Percentiles rank a stretch among this genome's conserved stretches.
Conservation (phyloP, 208 protist species). For the Phytomonas sp. region DNA sequence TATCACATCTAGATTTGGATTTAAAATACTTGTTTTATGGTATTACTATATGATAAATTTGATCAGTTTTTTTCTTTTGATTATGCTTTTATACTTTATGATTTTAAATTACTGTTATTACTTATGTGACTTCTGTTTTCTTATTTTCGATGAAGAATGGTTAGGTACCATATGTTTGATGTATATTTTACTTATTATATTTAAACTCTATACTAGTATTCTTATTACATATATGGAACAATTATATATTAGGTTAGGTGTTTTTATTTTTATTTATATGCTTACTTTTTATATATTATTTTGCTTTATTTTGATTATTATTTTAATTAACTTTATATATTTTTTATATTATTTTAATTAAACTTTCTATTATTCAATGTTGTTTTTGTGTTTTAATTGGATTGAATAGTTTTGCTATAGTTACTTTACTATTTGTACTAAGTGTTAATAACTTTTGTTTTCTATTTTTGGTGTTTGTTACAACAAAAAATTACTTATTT, state of each 20-base stretch:
- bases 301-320: conserved; percentile 77
- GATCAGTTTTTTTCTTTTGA: conserved; percentile 76
- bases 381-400: conserved; percentile 61
- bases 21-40: conserved; percentile 80
- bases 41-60: conserved; percentile 89
- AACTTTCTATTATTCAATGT: conserved; percentile 70
- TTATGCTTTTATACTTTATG: conserved; percentile 76
- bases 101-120: conserved; percentile 79
- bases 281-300: conserved; percentile 83
- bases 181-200: conserved; percentile 63
- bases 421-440: conserved; percentile 70
- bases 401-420: conserved; percentile 80
- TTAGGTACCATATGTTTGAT: conserved; percentile 70
- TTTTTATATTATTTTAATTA: conserved; percentile 84
- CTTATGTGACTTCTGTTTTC: conserved; percentile 83
- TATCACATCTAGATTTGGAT: conserved; percentile 78
- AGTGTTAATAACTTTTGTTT: conserved; percentile 88
- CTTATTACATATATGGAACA: conserved; percentile 81
- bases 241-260: conserved; percentile 70
- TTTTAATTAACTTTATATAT: conserved; percentile 78
- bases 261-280: conserved; percentile 88
- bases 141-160: conserved; percentile 85
- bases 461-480: conserved; percentile 82
- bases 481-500: conserved; percentile 85
- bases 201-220: conserved; percentile 76